A percentile compares a stretch with the other conserved stretches of the same genome.
These are phyloP conservation scores for Lanmaoa rubissima DNA, from an alignment of 768 basidiomycete species.

Conservation along the genomic window DNA sequence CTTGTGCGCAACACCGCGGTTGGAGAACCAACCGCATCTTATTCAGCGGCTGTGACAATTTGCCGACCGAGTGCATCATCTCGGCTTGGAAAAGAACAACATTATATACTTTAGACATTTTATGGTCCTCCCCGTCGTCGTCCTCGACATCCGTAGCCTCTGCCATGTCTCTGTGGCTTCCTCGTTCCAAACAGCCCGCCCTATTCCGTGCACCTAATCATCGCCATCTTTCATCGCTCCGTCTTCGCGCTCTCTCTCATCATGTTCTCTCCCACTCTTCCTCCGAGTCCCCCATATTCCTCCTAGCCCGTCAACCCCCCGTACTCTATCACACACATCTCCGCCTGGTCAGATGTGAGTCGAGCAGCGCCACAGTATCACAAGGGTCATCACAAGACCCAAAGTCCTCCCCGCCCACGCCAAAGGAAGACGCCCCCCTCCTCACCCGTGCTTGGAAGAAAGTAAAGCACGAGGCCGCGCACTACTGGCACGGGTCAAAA, in stretches of 20 bases:
- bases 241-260: slow-evolving; percentile 8
- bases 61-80: background rate
- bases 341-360: slow-evolving; percentile 13
- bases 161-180: slow-evolving; percentile 76
- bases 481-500: slow-evolving; percentile 97
- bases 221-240: slow-evolving; percentile 9
- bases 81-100: too few relatives aligned
- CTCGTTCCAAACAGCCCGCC: slow-evolving; percentile 48
- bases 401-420: slow-evolving; percentile 49
- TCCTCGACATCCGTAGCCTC: background rate
- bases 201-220: slow-evolving; percentile 37
- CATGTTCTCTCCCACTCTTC: slow-evolving; percentile 15
- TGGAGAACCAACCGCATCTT: too few relatives aligned
- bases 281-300: slow-evolving; percentile 8
- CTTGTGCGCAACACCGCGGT: too few relatives aligned
- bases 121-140: background rate
- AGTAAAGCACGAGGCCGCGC: slow-evolving; percentile 92
- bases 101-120: background rate
- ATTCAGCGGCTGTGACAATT: too few relatives aligned
- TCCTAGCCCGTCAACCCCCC: slow-evolving; percentile 30
- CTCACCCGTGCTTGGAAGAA: slow-evolving; percentile 78
- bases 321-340: slow-evolving; percentile 14
- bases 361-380: slow-evolving; percentile 5
- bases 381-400: slow-evolving; percentile 34
- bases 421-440: slow-evolving; percentile 47